Conservation (phyloP, 768 basidiomycete genomes). For the Jaapia argillacea region DNA sequence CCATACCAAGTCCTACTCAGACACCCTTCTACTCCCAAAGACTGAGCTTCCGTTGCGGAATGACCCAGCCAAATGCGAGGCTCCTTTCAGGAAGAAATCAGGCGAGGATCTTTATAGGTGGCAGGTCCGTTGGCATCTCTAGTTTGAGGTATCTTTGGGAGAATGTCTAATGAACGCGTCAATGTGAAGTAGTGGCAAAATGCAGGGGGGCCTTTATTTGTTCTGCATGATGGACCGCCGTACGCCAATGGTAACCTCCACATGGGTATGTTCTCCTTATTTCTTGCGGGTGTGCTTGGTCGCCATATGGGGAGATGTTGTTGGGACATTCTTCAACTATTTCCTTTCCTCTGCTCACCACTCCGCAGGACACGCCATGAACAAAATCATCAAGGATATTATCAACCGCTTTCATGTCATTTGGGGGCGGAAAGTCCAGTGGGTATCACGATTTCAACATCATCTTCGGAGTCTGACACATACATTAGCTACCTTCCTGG, state of each 20-base stretch:
- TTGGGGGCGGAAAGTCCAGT: constrained; percentile 76
- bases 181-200: constrained; percentile 62
- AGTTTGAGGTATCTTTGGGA: no score
- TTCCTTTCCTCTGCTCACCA: neutral
- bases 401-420: constrained; percentile 84
- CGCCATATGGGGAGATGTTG: neutral
- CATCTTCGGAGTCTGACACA: no score
- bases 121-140: constrained; percentile 43
- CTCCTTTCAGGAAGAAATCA: constrained; percentile 46
- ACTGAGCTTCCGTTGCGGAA: constrained; percentile 71
- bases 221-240: constrained; percentile 93
- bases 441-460: constrained; percentile 22
- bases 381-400: constrained; percentile 95
- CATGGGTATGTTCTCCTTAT: constrained; percentile 51
- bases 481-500: constrained; percentile 79
- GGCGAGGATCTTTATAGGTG: constrained; percentile 68
- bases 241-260: constrained; percentile 96
- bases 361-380: constrained; percentile 78
- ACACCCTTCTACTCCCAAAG: constrained; percentile 72
- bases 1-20: constrained; percentile 30
- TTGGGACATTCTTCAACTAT: neutral
- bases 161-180: no score
- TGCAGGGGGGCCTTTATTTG: constrained; percentile 58
- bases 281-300: neutral
- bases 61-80: constrained; percentile 54